Conservation (phyloP, 2,329 filamentous ascomycete genomes). For the Beauveria pseudobassiana region DNA sequence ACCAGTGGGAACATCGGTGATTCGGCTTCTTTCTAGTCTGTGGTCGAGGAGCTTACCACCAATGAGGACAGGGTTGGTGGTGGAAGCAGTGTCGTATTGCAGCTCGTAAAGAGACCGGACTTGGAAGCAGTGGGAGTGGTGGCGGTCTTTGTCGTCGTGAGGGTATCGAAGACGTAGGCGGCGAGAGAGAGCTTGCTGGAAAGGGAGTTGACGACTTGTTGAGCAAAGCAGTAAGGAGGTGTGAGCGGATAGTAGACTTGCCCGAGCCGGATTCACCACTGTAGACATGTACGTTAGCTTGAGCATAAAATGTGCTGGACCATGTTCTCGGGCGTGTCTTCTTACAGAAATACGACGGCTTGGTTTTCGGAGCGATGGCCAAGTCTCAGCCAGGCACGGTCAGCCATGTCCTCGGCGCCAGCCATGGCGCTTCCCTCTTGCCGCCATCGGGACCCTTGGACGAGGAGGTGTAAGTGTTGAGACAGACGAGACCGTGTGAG, state of each 20-base stretch:
- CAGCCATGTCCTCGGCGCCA: conserved; percentile 85
- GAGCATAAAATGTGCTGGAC: too few species aligned
- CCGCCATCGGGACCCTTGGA: conserved; percentile 82
- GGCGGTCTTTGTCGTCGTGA: conserved; percentile 94
- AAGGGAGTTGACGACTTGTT: conserved; percentile 87
- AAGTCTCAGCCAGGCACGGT: conserved; percentile 75
- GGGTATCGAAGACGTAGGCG: conserved; percentile 88
- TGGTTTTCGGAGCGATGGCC: conserved; percentile 90
- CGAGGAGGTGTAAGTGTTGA: conserved; percentile 93
- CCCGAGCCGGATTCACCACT: conserved; percentile 94
- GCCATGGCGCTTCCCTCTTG: conserved; percentile 86
- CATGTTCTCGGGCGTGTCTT: conserved; percentile 16
- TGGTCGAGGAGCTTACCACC: conserved; percentile 94
- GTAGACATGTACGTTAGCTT: conserved; percentile 19
- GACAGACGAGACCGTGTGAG: conserved; percentile 80
- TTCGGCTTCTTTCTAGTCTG: conserved; percentile 81
- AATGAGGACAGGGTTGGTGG: conserved; percentile 77
- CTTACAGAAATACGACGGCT: conserved; percentile 85
- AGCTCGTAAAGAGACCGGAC: conserved; percentile 88
- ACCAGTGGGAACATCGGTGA: conserved; percentile 86
- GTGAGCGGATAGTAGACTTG: conserved; percentile 89
- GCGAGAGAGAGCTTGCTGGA: conserved; percentile 90
- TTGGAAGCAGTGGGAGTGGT: conserved; percentile 95
- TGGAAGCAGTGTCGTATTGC: conserved; percentile 87
- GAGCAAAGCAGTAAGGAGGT: conserved; percentile 77